phyloP scores from a whole-genome alignment of 2,329 filamentous ascomycete species.

The Scolecobasidium constrictum region DNA sequence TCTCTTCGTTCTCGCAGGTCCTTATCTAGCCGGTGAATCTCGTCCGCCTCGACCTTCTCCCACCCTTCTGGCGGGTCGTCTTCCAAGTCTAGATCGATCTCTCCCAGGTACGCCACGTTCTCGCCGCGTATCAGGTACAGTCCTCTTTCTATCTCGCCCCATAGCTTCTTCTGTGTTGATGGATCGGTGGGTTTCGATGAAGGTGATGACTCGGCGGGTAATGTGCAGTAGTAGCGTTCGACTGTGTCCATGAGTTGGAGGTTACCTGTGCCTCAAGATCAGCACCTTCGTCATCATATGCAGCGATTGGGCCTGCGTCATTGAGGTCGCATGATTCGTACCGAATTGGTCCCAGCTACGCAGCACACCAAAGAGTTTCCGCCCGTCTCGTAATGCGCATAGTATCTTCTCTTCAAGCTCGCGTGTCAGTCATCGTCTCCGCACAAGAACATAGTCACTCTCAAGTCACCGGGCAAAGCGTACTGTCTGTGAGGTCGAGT shows the following conservation, averaged over 20 bases:
- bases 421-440: too few species aligned
- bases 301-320: neutral
- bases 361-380: slow-evolving; percentile 86
- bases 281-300: neutral
- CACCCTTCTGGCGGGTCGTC: neutral
- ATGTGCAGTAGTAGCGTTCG: slow-evolving; percentile 71
- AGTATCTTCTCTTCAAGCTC: slow-evolving; percentile 73
- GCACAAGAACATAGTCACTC: slow-evolving; percentile 6
- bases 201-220: too few species aligned
- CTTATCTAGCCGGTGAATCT: neutral
- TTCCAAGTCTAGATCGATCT: slow-evolving; percentile 53
- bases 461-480: neutral
- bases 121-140: slow-evolving; percentile 90
- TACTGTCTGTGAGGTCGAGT: slow-evolving; percentile 92
- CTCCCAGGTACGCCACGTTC: slow-evolving; percentile 90
- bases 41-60: neutral
- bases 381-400: slow-evolving; percentile 80
- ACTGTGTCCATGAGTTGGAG: slow-evolving; percentile 87
- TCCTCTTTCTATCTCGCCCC: slow-evolving; percentile 75
- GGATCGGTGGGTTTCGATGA: too few species aligned
- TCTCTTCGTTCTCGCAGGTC: neutral
- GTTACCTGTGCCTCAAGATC: slow-evolving; percentile 53
- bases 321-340: slow-evolving; percentile 30
- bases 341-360: slow-evolving; percentile 98
- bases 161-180: slow-evolving; percentile 57